phyloP scores from a whole-genome alignment of 2,329 filamentous ascomycete species.

The Cytospora leucostoma region DNA sequence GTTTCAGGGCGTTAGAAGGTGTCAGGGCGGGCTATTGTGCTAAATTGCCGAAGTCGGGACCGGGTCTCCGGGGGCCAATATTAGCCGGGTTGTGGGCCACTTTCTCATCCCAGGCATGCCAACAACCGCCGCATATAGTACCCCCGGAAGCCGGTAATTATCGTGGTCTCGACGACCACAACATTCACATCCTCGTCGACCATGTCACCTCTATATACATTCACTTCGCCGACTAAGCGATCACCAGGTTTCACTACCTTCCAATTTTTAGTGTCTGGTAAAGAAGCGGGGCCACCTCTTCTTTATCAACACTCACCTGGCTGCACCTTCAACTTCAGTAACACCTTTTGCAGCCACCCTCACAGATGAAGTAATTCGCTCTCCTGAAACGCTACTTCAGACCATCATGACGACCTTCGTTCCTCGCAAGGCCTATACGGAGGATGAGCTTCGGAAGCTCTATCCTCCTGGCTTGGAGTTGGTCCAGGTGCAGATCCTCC shows the following conservation, averaged over 20 bases:
- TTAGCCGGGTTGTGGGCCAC: neutral
- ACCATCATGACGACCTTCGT: conserved; percentile 74
- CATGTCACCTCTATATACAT: neutral
- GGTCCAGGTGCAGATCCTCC: conserved; percentile 84
- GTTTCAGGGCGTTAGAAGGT: too few relatives aligned
- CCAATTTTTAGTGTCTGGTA: neutral
- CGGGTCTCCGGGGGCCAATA: neutral
- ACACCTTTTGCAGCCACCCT: neutral
- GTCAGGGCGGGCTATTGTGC: neutral
- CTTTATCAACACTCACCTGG: neutral
- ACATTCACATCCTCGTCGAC: neutral
- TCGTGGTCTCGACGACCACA: neutral
- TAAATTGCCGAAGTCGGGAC: neutral
- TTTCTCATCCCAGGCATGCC: too few relatives aligned
- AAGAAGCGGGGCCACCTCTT: neutral
- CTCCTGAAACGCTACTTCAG: neutral
- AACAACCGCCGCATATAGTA: too few relatives aligned
- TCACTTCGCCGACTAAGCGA: neutral
- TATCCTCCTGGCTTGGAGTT: conserved; percentile 82
- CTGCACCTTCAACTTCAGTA: conserved; percentile 5
- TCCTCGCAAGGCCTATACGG: conserved; percentile 74
- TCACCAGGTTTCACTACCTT: neutral
- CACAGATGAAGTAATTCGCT: neutral
- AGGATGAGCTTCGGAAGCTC: conserved; percentile 75
- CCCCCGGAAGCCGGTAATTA: neutral